Evolutionary conservation across 108 stramenopile species (phyloP).

Genomic region (Pseudonitzschia multiseries): DNA sequence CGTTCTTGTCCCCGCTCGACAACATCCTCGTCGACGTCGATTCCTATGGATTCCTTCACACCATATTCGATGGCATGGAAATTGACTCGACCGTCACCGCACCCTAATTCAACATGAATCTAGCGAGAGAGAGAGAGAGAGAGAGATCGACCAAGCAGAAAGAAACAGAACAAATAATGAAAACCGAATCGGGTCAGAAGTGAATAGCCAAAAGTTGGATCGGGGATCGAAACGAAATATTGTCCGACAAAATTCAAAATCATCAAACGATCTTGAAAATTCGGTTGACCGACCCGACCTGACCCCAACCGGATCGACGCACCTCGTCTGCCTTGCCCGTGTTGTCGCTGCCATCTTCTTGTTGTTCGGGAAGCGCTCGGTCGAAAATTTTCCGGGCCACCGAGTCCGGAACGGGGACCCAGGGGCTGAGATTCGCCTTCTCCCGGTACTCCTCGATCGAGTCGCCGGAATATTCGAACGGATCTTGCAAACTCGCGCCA

Average conservation of each 20-base stretch:
- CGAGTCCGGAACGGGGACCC: constrained; percentile 80
- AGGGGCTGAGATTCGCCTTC: constrained; percentile 73
- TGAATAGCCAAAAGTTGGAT: too few species aligned
- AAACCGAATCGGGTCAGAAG: too few species aligned
- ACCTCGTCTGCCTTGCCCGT: constrained; percentile 19
- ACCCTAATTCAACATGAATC: constrained; percentile 80
- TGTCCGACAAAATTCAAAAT: too few species aligned
- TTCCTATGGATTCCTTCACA: constrained; percentile 57
- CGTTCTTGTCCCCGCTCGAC: constrained; percentile 52
- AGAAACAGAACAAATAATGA: too few species aligned
- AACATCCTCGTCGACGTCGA: constrained; percentile 79
- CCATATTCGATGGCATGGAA: constrained; percentile 63
- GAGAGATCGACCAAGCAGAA: too few species aligned
- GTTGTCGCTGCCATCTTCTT: constrained; percentile 33
- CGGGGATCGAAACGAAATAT: too few species aligned
- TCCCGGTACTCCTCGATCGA: constrained; percentile 55
- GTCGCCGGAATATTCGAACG: constrained; percentile 34
- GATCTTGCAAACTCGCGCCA: constrained; percentile 17
- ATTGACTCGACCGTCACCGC: constrained; percentile 85
- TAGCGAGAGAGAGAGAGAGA: constrained; percentile 1
- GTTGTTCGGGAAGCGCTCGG: constrained; percentile 49
- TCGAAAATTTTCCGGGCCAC: constrained; percentile 72
- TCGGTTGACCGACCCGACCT: too few species aligned
- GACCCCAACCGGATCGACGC: background rate
- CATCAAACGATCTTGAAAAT: background rate